Evolutionary conservation across 306 rosid genomes (phyloP), one percentile per base, ranked within the genome.

Genomic region (Lathyrus oleraceus): DNA sequence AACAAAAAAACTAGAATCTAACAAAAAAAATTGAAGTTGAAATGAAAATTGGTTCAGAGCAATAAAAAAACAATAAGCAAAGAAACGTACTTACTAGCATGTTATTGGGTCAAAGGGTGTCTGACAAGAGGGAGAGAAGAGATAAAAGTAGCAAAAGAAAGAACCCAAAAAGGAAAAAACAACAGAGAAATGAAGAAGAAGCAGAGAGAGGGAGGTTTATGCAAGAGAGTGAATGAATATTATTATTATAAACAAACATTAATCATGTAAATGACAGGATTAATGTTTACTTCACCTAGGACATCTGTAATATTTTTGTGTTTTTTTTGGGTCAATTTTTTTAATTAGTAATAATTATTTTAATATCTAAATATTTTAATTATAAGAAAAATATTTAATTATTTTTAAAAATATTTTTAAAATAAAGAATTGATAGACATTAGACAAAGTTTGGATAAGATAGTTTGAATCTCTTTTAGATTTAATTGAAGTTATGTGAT

Each of bases 81-180:
- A 88, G 82, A 87, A 93, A 90, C 96, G 81, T 90, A 93, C 98
- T 85, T 90, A 93, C 98, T 84, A 90, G 94, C 96, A 93, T 85
- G 94, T 81, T 93, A 78, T 78, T 81, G 79, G 83, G 86, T 85
- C 83, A 90, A 87, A 74, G 80, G 72, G 79, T 86, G 42, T 81
- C 58, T 82, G 67, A 65, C 66, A 82, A 78, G 72, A 73, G 65
- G 44, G 79, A n/a, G 59, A 71, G 70, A 69, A 74, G 69, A 49
- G 82, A 67, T 59, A 30, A 15, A 69, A 77, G 74, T 61, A 76
- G 70, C 20, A 72, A 20, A 58, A 58, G 30, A 56, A 72, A 73
- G 42, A 67, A 27, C 54, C 43, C 28, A 71, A 52, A 57, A 57
- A 15, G 66, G 56, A 77, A 40, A 40, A 40, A 75, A 54, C 32